These are phyloP conservation scores for Flaveria linearis DNA, from an alignment of 129 eudicot genomes.

Conservation along the genomic window DNA sequence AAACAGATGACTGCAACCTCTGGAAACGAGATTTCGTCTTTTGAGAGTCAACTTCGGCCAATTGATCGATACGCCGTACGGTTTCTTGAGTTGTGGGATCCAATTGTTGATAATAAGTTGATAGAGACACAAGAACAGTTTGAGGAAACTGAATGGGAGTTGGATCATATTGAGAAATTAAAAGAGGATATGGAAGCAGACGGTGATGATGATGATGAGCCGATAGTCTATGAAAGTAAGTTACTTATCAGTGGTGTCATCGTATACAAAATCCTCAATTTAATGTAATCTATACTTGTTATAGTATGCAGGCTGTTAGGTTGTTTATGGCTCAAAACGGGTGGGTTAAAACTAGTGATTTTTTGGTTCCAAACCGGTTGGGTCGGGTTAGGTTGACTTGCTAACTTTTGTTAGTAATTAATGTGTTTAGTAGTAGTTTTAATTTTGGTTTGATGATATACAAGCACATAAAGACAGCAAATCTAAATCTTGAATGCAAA, in stretches of 20 bases:
- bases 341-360: neutral
- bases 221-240: slow-evolving; percentile 94
- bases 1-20: slow-evolving; percentile 92
- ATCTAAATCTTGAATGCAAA: neutral
- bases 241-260: slow-evolving; percentile 1
- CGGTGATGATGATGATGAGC: slow-evolving; percentile 94
- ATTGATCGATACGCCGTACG: slow-evolving; percentile 94
- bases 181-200: slow-evolving; percentile 99
- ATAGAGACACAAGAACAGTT: slow-evolving; percentile 51
- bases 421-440: neutral
- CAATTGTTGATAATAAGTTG: slow-evolving; percentile 69
- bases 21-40: slow-evolving; percentile 74
- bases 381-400: neutral
- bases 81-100: slow-evolving; percentile 91
- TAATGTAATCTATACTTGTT: slow-evolving; percentile 4
- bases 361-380: neutral
- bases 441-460: neutral
- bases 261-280: neutral
- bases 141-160: slow-evolving; percentile 94
- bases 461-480: neutral
- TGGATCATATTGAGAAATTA: slow-evolving; percentile 93
- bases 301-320: neutral
- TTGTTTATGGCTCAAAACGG: neutral
- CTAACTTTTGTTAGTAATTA: neutral
- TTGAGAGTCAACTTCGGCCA: slow-evolving; percentile 88